These are phyloP conservation scores for Lodderomyces oxycetoniae DNA, from an alignment of 1,139 yeast genomes.

Conservation along the genomic window DNA sequence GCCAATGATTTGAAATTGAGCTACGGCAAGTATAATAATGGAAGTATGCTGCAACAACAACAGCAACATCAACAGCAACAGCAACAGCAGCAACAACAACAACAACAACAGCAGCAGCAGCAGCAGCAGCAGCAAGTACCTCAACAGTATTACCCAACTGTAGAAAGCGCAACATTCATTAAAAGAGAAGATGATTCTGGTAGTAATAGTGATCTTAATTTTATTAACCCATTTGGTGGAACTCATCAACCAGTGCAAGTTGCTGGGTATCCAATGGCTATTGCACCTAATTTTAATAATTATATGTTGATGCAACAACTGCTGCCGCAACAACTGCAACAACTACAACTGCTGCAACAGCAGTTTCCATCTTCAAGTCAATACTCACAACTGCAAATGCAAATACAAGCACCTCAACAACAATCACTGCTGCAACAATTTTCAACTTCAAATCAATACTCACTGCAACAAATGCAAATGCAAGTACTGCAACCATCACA, in stretches of 20 bases:
- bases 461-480: neutral
- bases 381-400: neutral
- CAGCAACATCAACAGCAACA: slow-evolving; percentile 4
- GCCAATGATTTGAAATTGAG: neutral
- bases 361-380: slow-evolving; percentile 1
- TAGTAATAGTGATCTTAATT: slow-evolving; percentile 15
- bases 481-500: neutral
- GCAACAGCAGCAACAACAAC: slow-evolving; percentile 1
- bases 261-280: slow-evolving; percentile 1
- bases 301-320: slow-evolving; percentile 9
- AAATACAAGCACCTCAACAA: neutral
- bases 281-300: slow-evolving; percentile 4
- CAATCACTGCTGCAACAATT: neutral
- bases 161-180: slow-evolving; percentile 2
- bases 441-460: neutral
- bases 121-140: slow-evolving; percentile 3
- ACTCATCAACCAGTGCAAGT: slow-evolving; percentile 7
- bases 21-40: slow-evolving; percentile 3
- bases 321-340: slow-evolving; percentile 10
- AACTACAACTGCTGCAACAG: slow-evolving; percentile 6
- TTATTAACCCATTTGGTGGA: slow-evolving; percentile 22
- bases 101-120: slow-evolving; percentile 2
- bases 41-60: slow-evolving; percentile 1
- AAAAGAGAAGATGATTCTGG: slow-evolving; percentile 17
- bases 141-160: slow-evolving; percentile 4